Conservation (phyloP, 345 rosid species). For the Eucalyptus marginata region DNA sequence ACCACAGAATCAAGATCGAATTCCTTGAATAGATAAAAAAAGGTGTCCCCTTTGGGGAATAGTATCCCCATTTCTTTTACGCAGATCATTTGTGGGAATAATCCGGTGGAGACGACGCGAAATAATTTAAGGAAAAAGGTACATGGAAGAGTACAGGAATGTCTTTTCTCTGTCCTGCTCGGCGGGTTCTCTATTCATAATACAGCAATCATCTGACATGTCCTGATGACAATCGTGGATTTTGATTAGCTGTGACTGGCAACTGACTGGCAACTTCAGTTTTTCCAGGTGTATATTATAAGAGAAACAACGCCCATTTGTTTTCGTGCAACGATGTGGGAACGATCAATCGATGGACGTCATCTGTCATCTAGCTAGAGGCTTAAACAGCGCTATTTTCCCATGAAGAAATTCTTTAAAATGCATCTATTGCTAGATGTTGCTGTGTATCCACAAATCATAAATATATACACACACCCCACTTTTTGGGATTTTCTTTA, state of each 20-base stretch:
- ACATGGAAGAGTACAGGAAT: constrained; percentile 2
- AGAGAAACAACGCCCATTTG: background rate
- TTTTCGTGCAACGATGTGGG: background rate
- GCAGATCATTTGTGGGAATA: constrained; percentile 8
- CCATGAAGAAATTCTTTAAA: background rate
- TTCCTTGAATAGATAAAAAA: background rate
- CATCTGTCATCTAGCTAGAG: background rate
- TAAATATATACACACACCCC: background rate
- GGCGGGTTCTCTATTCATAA: background rate
- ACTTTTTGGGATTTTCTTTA: background rate
- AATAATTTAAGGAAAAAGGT: background rate
- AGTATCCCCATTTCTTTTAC: background rate
- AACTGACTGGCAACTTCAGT: background rate
- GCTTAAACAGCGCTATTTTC: background rate
- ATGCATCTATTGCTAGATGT: background rate
- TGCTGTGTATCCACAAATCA: background rate
- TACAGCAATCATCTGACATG: background rate
- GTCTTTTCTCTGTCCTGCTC: background rate
- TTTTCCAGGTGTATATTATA: background rate
- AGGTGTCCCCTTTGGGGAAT: background rate
- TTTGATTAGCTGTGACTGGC: background rate
- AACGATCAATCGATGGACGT: background rate
- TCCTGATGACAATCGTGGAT: background rate
- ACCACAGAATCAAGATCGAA: background rate
- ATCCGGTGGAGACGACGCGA: constrained; percentile 16